A percentile compares a stretch with the other conserved stretches of the same genome.
These are phyloP conservation scores for Tolypocladium ophioglossoides DNA, from an alignment of 2,329 filamentous ascomycete genomes.

Conservation along the genomic window DNA sequence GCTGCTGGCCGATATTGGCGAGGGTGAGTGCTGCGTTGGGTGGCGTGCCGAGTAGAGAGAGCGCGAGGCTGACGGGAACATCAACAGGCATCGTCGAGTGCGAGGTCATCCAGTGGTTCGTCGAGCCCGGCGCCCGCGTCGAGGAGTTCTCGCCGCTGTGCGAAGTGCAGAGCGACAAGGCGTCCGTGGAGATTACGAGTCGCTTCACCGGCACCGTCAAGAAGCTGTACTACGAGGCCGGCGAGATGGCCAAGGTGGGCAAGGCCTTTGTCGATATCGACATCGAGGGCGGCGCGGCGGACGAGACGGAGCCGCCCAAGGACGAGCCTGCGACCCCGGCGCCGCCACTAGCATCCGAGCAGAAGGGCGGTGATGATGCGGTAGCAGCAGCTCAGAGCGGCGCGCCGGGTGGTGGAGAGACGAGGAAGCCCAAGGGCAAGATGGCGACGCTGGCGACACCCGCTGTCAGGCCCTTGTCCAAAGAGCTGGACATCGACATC, in stretches of 20 bases:
- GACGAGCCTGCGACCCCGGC: constrained; percentile 15
- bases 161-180: constrained; percentile 98
- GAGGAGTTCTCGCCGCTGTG: constrained; percentile 97
- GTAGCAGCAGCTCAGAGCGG: neutral
- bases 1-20: constrained; percentile 74
- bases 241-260: constrained; percentile 92
- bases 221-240: constrained; percentile 89
- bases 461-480: constrained; percentile 80
- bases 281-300: constrained; percentile 63
- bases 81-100: constrained; percentile 84
- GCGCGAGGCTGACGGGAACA: constrained; percentile 1
- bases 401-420: neutral
- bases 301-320: constrained; percentile 24
- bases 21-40: constrained; percentile 43
- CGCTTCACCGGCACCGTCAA: constrained; percentile 93
- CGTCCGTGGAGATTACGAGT: constrained; percentile 82
- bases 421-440: constrained; percentile 39
- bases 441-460: constrained; percentile 76
- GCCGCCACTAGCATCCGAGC: constrained; percentile 1
- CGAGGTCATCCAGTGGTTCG: constrained; percentile 99
- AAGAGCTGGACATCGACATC: constrained; percentile 70
- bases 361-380: neutral
- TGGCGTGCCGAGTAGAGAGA: neutral
- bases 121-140: constrained; percentile 86
- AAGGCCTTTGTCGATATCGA: constrained; percentile 94